Conservation (phyloP, 2,329 filamentous ascomycete species). For the Fusarium verticillioides region DNA sequence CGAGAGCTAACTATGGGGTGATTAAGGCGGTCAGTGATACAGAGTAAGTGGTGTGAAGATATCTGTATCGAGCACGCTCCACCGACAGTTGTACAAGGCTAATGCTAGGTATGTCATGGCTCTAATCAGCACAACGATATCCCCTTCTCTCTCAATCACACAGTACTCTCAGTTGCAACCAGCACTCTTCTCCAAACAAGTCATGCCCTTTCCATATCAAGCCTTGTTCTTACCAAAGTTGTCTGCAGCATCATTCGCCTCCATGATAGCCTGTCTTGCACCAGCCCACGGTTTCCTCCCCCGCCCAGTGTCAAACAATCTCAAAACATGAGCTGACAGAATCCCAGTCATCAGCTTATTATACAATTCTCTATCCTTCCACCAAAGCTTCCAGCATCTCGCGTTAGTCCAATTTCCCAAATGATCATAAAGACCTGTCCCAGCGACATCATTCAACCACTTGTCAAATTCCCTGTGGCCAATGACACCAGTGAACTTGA, state of each 20-base stretch:
- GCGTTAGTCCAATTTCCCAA: not conserved
- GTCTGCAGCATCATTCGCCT: not conserved
- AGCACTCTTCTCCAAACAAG: not conserved
- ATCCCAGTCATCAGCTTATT: not conserved
- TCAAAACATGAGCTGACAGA: not conserved
- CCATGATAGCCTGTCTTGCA: not conserved
- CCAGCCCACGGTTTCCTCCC: not conserved
- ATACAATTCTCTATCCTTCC: not conserved
- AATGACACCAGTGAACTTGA: constrained; percentile 1
- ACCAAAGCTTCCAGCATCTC: not conserved
- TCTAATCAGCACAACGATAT: not conserved
- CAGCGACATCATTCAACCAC: not conserved
- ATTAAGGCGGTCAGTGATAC: not conserved
- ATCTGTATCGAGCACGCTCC: not conserved
- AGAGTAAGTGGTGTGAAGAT: not conserved
- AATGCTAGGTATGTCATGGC: not conserved
- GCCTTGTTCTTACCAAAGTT: not conserved
- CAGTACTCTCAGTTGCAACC: not conserved
- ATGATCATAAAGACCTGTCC: not conserved
- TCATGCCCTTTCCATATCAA: rapidly evolving
- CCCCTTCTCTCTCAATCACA: not conserved
- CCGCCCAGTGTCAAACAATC: not conserved
- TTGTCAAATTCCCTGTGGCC: not conserved
- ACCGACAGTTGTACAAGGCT: not conserved
- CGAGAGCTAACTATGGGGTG: too few species aligned